These are phyloP conservation scores for Claviceps monticola DNA, from an alignment of 2,329 filamentous ascomycete genomes.

Conservation along the genomic window DNA sequence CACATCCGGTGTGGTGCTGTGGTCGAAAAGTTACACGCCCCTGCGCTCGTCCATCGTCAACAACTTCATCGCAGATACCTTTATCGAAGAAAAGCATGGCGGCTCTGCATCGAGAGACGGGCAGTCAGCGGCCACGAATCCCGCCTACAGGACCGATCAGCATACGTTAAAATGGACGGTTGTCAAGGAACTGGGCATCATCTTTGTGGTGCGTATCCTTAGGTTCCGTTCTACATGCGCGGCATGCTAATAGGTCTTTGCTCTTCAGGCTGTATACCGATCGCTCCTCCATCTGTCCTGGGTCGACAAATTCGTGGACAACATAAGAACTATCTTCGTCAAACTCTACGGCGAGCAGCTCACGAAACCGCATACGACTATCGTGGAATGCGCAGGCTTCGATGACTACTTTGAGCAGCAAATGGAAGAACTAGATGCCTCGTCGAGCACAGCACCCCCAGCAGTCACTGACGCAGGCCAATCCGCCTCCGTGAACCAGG, in stretches of 20 bases:
- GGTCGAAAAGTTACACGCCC: conserved; percentile 76
- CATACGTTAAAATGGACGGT: conserved; percentile 92
- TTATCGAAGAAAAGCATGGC: conserved; percentile 82
- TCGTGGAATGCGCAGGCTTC: conserved; percentile 67
- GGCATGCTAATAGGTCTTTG: not conserved
- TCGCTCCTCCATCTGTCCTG: conserved; percentile 89
- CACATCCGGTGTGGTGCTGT: conserved; percentile 89
- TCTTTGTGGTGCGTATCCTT: conserved; percentile 63
- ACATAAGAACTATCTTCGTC: conserved; percentile 83
- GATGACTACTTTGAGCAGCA: conserved; percentile 93
- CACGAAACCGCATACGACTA: conserved; percentile 63
- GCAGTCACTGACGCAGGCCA: conserved; percentile 15
- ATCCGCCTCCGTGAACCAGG: conserved; percentile 7
- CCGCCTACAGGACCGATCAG: conserved; percentile 77
- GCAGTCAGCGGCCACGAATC: conserved; percentile 46
- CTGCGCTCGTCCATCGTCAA: conserved; percentile 79
- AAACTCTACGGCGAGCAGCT: conserved; percentile 82
- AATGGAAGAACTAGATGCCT: conserved; percentile 62
- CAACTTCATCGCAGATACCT: conserved; percentile 88
- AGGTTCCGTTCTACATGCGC: not conserved
- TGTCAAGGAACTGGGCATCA: conserved; percentile 81
- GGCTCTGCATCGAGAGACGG: conserved; percentile 45
- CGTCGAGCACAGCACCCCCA: conserved; percentile 22
- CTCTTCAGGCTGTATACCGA: conserved; percentile 75
- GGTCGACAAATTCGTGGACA: conserved; percentile 93